These are phyloP conservation scores for Pisolithus sp. DNA, from an alignment of 768 basidiomycete genomes.

Conservation along the genomic window DNA sequence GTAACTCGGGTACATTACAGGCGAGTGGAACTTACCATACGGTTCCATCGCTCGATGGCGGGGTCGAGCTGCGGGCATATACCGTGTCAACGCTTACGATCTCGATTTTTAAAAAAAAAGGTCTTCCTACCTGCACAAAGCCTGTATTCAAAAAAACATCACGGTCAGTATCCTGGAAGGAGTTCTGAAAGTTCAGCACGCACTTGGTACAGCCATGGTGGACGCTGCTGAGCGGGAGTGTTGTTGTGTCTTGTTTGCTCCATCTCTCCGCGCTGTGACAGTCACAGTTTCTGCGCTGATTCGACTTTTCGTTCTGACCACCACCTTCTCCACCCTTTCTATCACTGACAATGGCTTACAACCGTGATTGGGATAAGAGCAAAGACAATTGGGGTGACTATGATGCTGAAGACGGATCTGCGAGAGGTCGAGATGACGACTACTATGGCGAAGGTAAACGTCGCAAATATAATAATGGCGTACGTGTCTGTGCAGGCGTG, in stretches of 20 bases:
- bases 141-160: constrained; percentile 31
- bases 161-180: constrained; percentile 8
- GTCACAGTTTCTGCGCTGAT: not conserved
- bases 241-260: constrained; percentile 29
- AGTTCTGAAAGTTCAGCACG: constrained; percentile 13
- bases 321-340: constrained; percentile 13
- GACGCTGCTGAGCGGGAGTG: constrained; percentile 18
- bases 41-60: constrained; percentile 57
- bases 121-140: constrained; percentile 45
- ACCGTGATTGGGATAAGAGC: constrained; percentile 84
- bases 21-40: constrained; percentile 42
- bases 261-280: constrained; percentile 1
- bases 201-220: constrained; percentile 65
- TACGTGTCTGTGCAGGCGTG: constrained; percentile 29
- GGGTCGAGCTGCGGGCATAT: constrained; percentile 36
- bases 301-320: constrained; percentile 16
- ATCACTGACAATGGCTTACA: constrained; percentile 51
- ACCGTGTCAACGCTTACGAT: not conserved
- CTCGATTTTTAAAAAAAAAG: not conserved
- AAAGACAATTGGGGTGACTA: constrained; percentile 54
- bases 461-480: constrained; percentile 73
- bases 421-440: constrained; percentile 62
- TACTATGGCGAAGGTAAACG: constrained; percentile 67
- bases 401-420: constrained; percentile 30
- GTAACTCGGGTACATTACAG: not conserved